Evolutionary conservation across 2,329 filamentous ascomycete genomes (phyloP), one percentile per base, ranked within the genome.

Genomic region (Microcera coccophila): DNA sequence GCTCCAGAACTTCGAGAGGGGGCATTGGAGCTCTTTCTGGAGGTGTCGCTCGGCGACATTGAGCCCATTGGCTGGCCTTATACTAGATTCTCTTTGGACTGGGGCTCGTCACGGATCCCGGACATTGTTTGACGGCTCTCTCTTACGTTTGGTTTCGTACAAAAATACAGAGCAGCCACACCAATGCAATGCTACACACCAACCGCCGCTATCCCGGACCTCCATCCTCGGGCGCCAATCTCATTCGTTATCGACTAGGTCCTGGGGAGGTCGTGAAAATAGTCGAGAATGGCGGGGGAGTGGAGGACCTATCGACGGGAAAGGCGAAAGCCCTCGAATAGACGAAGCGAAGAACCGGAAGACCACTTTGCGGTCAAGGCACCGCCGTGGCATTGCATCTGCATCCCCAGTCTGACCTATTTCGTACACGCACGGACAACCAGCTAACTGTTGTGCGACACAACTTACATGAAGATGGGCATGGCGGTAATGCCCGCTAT

Each of bases 21-120:
- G n/a, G n/a, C n/a, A n/a, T n/a, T n/a, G n/a, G n/a, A n/a, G n/a
- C n/a, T n/a, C n/a, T n/a, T n/a, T n/a, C n/a, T n/a, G n/a, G n/a
- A n/a, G n/a, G n/a, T n/a, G n/a, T n/a, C n/a, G n/a, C n/a, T n/a
- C n/a, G n/a, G n/a, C n/a, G n/a, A n/a, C n/a, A n/a, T n/a, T n/a
- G n/a, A n/a, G n/a, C n/a, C n/a, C 29, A 32, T 32, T 32, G 29
- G 29, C 29, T 32, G 29, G 29, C 29, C 29, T 16, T 32, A 32
- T 16, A 32, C 29, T 7, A 32, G 24, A 9, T 28, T 28, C 24
- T 28, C 24, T 14, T 28, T n/a, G n/a, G n/a, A n/a, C n/a, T n/a
- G n/a, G n/a, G n/a, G n/a, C n/a, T n/a, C 29, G 15, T 32, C 29
- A n/a, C 29, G 7, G 15, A 8, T 28, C 29, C 8, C 15, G 9